Base-by-base conservation (phyloP, 148 eudicot genomes). In the Beta vulgaris region DNA sequence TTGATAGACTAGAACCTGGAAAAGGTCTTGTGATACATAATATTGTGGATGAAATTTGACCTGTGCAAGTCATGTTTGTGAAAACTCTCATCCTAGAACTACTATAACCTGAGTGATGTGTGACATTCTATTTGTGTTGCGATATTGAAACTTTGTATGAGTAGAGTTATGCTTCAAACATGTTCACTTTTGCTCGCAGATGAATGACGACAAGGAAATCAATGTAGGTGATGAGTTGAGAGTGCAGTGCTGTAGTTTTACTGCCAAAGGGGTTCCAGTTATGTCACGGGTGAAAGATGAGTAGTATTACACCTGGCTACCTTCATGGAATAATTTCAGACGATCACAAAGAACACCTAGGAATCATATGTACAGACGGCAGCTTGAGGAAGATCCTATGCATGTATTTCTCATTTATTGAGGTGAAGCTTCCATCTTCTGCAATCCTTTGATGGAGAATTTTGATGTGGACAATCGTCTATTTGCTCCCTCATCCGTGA, bases 211-310 rank as follows among this genome's bases (percentile, higher is more conserved):
- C 77, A 82, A 46, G 69, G 82, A 90, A 21, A 87, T 85, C 60
- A 82, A 82, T 68, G 84, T 88, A 9, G 95, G 97, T 26, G 90
- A 91, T 43, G 80, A 87, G 82, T 46, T 91, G 72, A 85, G 19
- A 74, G 95, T 87, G 70, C 75, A 87, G 65, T 91, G 98, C 62
- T 69, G 69, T 39, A 91, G 97, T 77, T 91, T 93, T 84, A 81
- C 88, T 48, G 79, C 71, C 86, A 93, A 93, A 82, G 98, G 97
- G 51, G 75, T 93, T 60, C 97, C 98, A 28, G 84, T 93, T 55
- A 73, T 93, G 94, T 84, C 90, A 46, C 66, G 70, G 61, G 78
- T 75, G 57, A 81, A 89, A 76, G 78, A 78, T 23, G 76, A 84
- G 63, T 79, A 87, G 76, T 58, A 43, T 9, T 58, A 43, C 16